Conservation (phyloP, 768 basidiomycete genomes). For the Naganishia vishniacii region DNA sequence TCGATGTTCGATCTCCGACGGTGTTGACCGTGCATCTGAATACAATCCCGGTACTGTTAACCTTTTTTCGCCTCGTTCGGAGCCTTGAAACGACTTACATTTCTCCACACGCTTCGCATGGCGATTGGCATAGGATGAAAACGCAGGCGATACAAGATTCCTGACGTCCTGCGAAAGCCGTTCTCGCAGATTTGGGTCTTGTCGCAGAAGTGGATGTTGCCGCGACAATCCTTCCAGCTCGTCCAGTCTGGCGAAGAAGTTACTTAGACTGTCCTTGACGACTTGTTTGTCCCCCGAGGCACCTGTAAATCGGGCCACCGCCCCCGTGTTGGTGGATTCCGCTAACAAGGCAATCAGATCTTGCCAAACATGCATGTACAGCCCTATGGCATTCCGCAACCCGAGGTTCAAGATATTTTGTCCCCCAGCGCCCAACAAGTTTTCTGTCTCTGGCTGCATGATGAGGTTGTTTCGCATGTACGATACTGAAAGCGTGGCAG, state of each 20-base stretch:
- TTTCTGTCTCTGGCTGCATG: conserved; percentile 34
- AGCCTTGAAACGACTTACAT: conserved; percentile 34
- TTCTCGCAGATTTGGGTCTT: conserved; percentile 44
- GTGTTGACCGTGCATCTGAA: conserved; percentile 38
- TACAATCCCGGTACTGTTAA: too few relatives aligned
- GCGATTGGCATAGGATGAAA: conserved; percentile 31
- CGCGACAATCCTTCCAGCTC: conserved; percentile 37
- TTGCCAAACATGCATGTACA: conserved; percentile 38
- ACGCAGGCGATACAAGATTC: conserved; percentile 35
- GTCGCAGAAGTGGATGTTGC: conserved; percentile 38
- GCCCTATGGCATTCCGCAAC: conserved; percentile 40
- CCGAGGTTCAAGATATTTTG: conserved; percentile 45
- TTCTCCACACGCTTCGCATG: conserved; percentile 41
- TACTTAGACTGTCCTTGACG: conserved; percentile 40
- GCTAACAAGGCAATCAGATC: conserved; percentile 30
- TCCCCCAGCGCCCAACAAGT: conserved; percentile 43
- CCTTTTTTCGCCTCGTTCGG: too few relatives aligned
- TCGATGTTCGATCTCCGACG: conserved; percentile 39
- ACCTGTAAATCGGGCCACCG: conserved; percentile 23
- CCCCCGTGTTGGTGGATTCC: conserved; percentile 28
- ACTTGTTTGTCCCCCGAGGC: conserved; percentile 33
- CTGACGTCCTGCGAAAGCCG: conserved; percentile 36
- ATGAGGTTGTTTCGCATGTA: conserved; percentile 42
- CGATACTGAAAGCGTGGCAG: conserved; percentile 32
- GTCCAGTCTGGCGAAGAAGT: conserved; percentile 39